Percentiles rank a stretch among this genome's conserved stretches.
Evolutionary conservation across 805 yeast genomes (phyloP).

Genomic region (Tanozyma kutaoensis): DNA sequence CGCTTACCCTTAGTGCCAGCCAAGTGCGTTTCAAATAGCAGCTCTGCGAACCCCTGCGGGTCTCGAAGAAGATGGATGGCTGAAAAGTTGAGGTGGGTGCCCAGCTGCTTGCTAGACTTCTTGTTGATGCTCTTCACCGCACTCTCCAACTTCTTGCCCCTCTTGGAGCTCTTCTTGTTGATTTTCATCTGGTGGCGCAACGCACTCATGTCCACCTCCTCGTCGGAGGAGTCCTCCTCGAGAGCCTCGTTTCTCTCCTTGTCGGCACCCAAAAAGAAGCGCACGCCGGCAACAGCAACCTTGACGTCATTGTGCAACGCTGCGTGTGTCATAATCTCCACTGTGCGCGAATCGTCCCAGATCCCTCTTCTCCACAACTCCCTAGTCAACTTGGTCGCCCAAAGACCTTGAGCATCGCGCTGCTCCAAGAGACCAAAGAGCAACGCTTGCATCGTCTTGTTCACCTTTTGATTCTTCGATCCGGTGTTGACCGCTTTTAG

Average conservation of each 20-base stretch:
- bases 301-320: constrained; percentile 79
- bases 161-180: constrained; percentile 70
- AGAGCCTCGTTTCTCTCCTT: constrained; percentile 79
- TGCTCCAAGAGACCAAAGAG: constrained; percentile 78
- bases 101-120: constrained; percentile 44
- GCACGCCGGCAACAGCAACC: constrained; percentile 80
- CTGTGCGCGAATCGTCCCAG: constrained; percentile 95
- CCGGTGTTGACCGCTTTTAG: constrained; percentile 78
- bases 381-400: constrained; percentile 93
- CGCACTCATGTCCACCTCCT: constrained; percentile 56
- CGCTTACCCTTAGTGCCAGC: constrained; percentile 55
- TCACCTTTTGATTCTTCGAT: constrained; percentile 80
- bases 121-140: constrained; percentile 63
- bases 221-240: constrained; percentile 63
- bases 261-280: constrained; percentile 90
- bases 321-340: constrained; percentile 96
- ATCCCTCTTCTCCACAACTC: constrained; percentile 96
- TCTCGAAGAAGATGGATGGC: constrained; percentile 91
- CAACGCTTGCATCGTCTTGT: constrained; percentile 83
- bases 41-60: constrained; percentile 96
- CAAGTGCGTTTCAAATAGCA: constrained; percentile 58
- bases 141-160: constrained; percentile 65
- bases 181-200: constrained; percentile 72
- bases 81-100: constrained; percentile 75
- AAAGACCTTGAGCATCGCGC: constrained; percentile 66